Evolutionary conservation across 352 stramenopile genomes (phyloP).

Genomic region (Pythium rishiriense): DNA sequence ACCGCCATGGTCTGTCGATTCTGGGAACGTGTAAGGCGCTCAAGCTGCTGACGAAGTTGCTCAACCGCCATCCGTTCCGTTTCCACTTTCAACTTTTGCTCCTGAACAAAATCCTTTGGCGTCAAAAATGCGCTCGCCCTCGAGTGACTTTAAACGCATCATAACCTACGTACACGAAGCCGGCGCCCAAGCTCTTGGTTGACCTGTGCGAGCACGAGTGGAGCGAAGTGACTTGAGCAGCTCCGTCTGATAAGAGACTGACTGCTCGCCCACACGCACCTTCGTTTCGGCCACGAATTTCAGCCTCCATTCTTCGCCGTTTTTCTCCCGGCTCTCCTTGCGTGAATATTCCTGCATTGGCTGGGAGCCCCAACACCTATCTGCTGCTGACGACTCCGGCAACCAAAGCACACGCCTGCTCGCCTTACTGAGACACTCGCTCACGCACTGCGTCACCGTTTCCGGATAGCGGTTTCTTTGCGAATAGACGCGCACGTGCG

Average conservation of each 20-base stretch:
- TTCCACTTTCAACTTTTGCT: conserved; percentile 45
- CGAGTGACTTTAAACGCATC: neutral
- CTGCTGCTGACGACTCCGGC: neutral
- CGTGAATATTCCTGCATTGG: conserved; percentile 28
- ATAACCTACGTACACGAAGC: conserved; percentile 42
- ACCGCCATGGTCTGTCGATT: neutral
- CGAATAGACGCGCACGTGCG: conserved; percentile 18
- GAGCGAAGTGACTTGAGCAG: neutral
- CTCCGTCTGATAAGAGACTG: neutral
- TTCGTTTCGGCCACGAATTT: conserved; percentile 71
- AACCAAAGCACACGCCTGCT: neutral
- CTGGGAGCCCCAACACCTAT: neutral
- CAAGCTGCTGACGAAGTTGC: conserved; percentile 35
- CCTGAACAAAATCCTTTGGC: conserved; percentile 23
- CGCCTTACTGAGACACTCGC: neutral
- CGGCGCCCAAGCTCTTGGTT: conserved; percentile 71
- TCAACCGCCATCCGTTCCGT: conserved; percentile 40
- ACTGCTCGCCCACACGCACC: conserved; percentile 23
- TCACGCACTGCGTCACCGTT: neutral
- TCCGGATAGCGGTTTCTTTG: conserved; percentile 11
- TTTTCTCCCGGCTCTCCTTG: conserved; percentile 16
- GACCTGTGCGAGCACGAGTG: conserved; percentile 36
- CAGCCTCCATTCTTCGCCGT: conserved; percentile 55
- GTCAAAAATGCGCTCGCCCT: neutral
- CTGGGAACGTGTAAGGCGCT: neutral